Evolutionary conservation across 2,329 filamentous ascomycete species (phyloP).

Genomic region (Aureobasidium leucospermi): DNA sequence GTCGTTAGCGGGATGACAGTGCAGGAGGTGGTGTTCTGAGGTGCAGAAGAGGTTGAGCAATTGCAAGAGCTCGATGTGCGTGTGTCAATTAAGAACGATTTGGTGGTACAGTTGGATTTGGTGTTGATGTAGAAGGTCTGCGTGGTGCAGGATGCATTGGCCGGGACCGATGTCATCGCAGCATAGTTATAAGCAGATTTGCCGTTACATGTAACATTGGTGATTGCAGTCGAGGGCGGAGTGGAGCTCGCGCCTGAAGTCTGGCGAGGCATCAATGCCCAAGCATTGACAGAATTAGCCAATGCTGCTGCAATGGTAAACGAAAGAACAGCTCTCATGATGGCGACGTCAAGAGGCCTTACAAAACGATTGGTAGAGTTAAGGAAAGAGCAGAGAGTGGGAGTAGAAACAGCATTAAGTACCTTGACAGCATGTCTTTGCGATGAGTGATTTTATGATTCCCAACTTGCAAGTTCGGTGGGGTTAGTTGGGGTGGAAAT

Average conservation of each 20-base stretch:
- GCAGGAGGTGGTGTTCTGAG: conserved; percentile 1
- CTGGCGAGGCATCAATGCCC: neutral
- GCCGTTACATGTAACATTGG: neutral
- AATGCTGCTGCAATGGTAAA: neutral
- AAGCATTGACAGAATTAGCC: neutral
- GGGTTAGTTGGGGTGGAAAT: neutral
- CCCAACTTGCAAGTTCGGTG: neutral
- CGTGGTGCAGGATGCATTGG: conserved; percentile 8
- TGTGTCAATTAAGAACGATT: neutral
- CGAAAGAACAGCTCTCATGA: conserved; percentile 1
- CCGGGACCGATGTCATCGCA: neutral
- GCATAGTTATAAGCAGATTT: conserved; percentile 7
- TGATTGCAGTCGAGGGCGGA: neutral
- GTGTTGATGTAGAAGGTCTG: conserved; percentile 11
- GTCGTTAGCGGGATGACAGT: neutral
- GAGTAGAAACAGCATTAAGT: neutral
- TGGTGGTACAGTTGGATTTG: neutral
- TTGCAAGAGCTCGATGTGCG: neutral
- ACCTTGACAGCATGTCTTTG: neutral
- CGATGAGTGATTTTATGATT: neutral
- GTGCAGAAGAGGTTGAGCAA: conserved; percentile 1
- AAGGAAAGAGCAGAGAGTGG: neutral
- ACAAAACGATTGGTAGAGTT: conserved; percentile 9
- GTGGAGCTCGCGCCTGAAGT: neutral
- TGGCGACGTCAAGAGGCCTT: neutral